Evolutionary conservation across 768 basidiomycete species (phyloP).

Genomic region (Pulveroboletus sp.): DNA sequence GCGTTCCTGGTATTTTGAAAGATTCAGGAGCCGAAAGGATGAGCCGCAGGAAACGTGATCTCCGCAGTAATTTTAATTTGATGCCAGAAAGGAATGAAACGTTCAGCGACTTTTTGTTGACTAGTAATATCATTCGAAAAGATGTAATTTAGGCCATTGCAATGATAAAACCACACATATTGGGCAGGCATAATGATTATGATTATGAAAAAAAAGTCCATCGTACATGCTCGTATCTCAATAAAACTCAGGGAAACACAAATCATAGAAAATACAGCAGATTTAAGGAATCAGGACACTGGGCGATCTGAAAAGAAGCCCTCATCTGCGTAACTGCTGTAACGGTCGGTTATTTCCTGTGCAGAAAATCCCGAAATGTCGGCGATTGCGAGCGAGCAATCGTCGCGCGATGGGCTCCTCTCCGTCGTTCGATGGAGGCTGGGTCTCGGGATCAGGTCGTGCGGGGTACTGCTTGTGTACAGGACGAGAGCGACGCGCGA

Average conservation of each 20-base stretch:
- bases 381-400: slow-evolving; percentile 14
- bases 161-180: no score
- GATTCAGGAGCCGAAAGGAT: slow-evolving; percentile 41
- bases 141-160: no score
- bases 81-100: no score
- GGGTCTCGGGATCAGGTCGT: slow-evolving; percentile 8
- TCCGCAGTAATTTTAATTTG: neutral
- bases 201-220: neutral
- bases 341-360: slow-evolving; percentile 27
- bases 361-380: slow-evolving; percentile 38
- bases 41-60: slow-evolving; percentile 34
- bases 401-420: slow-evolving; percentile 10
- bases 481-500: slow-evolving; percentile 20
- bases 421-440: slow-evolving; percentile 2
- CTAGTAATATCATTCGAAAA: neutral
- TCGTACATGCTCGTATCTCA: slow-evolving; percentile 6
- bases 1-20: slow-evolving; percentile 35
- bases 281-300: neutral
- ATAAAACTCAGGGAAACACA: slow-evolving; percentile 6
- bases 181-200: no score
- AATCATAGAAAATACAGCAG: slow-evolving; percentile 6
- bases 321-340: slow-evolving; percentile 13
- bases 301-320: neutral
- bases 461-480: slow-evolving; percentile 24
- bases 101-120: slow-evolving; percentile 32